Conservation (phyloP, 2,329 filamentous ascomycete species). For the Setomelanomma holmii region DNA sequence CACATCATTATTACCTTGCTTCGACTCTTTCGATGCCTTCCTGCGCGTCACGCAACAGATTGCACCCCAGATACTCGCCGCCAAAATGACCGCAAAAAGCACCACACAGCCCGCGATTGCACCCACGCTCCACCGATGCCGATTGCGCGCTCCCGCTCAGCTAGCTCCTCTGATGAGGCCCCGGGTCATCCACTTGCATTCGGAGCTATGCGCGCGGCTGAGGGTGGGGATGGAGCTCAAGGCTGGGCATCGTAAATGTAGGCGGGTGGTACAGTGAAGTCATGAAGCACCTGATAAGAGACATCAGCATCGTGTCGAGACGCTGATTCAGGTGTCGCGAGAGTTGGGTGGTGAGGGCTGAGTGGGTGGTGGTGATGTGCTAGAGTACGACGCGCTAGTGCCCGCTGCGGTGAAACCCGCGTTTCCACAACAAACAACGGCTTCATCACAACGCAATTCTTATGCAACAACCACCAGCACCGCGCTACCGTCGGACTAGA, state of each 20-base stretch:
- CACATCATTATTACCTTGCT: background rate
- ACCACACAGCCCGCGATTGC: background rate
- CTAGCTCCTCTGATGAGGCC: no score
- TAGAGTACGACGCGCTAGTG: constrained; percentile 13
- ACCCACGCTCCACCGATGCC: background rate
- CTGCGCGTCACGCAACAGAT: background rate
- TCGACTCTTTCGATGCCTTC: background rate
- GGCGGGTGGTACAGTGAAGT: no score
- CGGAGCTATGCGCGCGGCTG: no score
- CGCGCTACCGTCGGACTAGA: background rate
- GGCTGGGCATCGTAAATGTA: no score
- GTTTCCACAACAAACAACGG: constrained; percentile 32
- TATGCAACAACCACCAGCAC: constrained; percentile 16
- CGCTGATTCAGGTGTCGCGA: no score
- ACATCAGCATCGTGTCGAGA: no score
- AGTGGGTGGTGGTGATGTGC: background rate
- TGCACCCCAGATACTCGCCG: background rate
- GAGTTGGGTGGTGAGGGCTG: background rate
- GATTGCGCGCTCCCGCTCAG: background rate
- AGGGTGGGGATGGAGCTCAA: no score
- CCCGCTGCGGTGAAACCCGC: constrained; percentile 3
- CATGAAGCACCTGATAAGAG: no score
- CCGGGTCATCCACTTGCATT: no score
- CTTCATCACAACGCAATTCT: constrained; percentile 20
- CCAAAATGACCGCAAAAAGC: background rate